These are phyloP conservation scores for Calonectria leucothoes DNA, from an alignment of 2,329 filamentous ascomycete species.

Conservation along the genomic window DNA sequence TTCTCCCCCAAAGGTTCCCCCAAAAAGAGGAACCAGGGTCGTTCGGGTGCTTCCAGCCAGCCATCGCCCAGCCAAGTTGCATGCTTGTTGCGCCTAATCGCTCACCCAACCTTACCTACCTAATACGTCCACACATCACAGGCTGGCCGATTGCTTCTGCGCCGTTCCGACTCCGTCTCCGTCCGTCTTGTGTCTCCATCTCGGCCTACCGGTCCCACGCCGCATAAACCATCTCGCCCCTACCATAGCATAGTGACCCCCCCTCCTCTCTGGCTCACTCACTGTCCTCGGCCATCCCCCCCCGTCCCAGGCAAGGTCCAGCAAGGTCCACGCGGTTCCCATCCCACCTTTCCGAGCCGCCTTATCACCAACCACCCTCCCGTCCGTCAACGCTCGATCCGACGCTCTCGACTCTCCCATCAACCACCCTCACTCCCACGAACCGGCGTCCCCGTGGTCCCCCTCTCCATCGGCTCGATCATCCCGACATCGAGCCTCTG, in stretches of 20 bases:
- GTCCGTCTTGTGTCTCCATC: slow-evolving; percentile 3
- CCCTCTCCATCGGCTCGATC: neutral
- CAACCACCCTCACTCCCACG: neutral
- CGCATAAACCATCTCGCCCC: slow-evolving; percentile 2
- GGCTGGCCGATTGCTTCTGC: neutral
- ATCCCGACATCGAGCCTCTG: neutral
- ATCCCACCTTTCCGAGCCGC: slow-evolving; percentile 12
- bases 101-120: slow-evolving; percentile 10
- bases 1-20: neutral
- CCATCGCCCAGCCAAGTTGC: neutral
- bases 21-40: neutral
- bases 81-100: neutral
- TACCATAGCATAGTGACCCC: slow-evolving; percentile 8
- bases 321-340: slow-evolving; percentile 4
- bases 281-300: neutral
- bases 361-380: slow-evolving; percentile 13
- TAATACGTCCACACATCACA: slow-evolving; percentile 4
- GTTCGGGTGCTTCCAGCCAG: neutral
- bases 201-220: neutral
- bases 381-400: neutral
- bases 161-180: slow-evolving; percentile 5
- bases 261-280: neutral
- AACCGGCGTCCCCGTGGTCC: neutral
- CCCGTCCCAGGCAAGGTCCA: neutral
- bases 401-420: neutral